These are phyloP conservation scores for Macrocystidia cucumis DNA, from an alignment of 1,284 basidiomycete genomes.

Conservation along the genomic window DNA sequence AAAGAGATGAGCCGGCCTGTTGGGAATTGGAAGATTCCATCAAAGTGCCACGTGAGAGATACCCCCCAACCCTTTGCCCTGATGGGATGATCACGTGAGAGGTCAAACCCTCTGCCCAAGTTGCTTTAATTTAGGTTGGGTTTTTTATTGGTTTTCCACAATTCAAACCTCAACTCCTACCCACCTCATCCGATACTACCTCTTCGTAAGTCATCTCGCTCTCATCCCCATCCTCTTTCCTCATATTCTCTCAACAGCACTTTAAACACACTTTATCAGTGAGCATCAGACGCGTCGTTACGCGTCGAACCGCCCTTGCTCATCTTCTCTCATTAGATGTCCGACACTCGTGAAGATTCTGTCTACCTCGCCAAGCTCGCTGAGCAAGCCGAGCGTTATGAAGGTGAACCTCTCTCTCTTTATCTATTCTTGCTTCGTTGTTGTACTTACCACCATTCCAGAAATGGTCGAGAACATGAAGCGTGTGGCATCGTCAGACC, in stretches of 20 bases:
- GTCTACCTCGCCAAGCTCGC: constrained; percentile 99
- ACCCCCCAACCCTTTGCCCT: constrained; percentile 35
- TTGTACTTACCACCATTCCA: too few species aligned
- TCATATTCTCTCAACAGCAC: constrained; percentile 10
- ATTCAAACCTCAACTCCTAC: constrained; percentile 20
- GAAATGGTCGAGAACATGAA: constrained; percentile 99
- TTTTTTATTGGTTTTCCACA: constrained; percentile 27
- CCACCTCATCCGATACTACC: constrained; percentile 20
- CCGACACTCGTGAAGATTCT: constrained; percentile 89
- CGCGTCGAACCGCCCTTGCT: constrained; percentile 22
- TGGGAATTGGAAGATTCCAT: too few species aligned
- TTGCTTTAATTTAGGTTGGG: constrained; percentile 29
- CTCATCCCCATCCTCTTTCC: constrained; percentile 12
- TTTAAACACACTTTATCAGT: too few species aligned
- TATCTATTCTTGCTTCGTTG: constrained; percentile 10
- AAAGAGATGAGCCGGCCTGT: too few species aligned
- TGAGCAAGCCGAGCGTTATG: constrained; percentile 97
- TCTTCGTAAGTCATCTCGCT: constrained; percentile 17
- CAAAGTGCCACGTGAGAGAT: constrained; percentile 17
- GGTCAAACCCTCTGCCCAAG: constrained; percentile 37
- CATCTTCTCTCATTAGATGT: constrained; percentile 42
- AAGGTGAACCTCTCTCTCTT: constrained; percentile 55
- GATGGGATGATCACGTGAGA: constrained; percentile 25
- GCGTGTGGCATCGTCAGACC: constrained; percentile 92
- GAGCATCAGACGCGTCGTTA: constrained; percentile 26